Percentiles rank a stretch among this genome's conserved stretches.
Evolutionary conservation across 768 basidiomycete species (phyloP).

Genomic region (Hortiboletus flavorubellus): DNA sequence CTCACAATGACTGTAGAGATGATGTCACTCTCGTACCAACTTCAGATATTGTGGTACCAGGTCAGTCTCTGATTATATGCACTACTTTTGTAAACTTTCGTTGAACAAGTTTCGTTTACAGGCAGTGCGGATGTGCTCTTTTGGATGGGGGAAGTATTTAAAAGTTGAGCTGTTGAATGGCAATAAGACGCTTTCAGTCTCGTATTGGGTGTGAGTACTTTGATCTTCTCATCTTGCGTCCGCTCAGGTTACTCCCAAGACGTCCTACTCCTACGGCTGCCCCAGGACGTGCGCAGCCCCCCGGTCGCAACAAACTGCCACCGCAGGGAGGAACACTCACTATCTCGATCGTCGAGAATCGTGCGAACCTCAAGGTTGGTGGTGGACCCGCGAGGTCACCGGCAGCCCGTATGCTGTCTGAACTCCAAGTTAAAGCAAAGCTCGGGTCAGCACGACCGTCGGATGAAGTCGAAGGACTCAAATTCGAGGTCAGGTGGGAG

Average conservation of each 20-base stretch:
- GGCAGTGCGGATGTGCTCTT: constrained; percentile 74
- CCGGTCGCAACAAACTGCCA: constrained; percentile 44
- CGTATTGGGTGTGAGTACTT: constrained; percentile 83
- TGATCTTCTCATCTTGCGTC: neutral
- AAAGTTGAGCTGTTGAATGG: constrained; percentile 66
- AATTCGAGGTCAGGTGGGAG: constrained; percentile 75
- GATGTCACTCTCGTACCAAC: constrained; percentile 89
- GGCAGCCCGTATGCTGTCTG: constrained; percentile 51
- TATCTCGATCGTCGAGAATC: constrained; percentile 63
- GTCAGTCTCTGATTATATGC: constrained; percentile 24
- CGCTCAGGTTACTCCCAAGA: constrained; percentile 21
- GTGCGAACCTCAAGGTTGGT: constrained; percentile 35
- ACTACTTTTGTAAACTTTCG: neutral
- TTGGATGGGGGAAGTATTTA: constrained; percentile 84
- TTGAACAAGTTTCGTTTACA: constrained; percentile 9
- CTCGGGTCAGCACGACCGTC: constrained; percentile 54
- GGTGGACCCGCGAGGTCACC: constrained; percentile 52
- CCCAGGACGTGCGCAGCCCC: constrained; percentile 30
- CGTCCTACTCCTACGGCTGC: constrained; percentile 37
- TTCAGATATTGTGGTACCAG: constrained; percentile 86
- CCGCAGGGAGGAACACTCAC: constrained; percentile 68
- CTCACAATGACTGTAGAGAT: constrained; percentile 52
- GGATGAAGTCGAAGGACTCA: constrained; percentile 70
- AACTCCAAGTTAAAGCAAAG: constrained; percentile 63
- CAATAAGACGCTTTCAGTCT: constrained; percentile 62